phyloP scores from a whole-genome alignment of 371 early-diverging fungal species.

The Mortierella sp. region DNA sequence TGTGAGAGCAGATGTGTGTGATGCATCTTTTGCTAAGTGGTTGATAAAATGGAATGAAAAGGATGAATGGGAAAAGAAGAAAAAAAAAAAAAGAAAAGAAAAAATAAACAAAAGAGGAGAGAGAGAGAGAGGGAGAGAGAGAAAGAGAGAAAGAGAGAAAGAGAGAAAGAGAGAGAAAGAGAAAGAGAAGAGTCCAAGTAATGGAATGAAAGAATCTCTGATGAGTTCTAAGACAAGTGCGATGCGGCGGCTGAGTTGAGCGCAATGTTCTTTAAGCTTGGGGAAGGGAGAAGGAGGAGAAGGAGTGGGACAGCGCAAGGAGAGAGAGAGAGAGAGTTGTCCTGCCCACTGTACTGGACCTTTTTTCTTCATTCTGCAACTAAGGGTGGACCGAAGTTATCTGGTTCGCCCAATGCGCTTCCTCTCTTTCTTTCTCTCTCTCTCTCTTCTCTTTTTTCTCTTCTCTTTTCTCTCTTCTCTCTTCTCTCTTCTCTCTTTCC shows the following conservation, averaged over 20 bases:
- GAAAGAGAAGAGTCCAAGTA: background rate
- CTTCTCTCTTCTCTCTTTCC: background rate
- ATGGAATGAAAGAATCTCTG: background rate
- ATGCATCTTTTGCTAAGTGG: too few species aligned
- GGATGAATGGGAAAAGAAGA: constrained; percentile 4
- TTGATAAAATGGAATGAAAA: background rate
- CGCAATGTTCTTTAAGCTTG: too few species aligned
- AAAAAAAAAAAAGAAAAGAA: constrained; percentile 4
- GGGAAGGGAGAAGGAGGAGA: background rate
- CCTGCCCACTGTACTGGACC: too few species aligned
- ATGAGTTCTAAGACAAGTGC: background rate
- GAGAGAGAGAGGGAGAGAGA: background rate
- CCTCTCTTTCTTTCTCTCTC: background rate
- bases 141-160: background rate
- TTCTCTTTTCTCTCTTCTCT: background rate
- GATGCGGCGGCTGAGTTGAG: background rate
- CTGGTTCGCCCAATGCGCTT: too few species aligned
- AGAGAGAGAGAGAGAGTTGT: too few species aligned
- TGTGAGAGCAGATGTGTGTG: too few species aligned
- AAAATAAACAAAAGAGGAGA: background rate
- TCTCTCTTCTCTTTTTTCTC: background rate
- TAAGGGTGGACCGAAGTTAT: too few species aligned
- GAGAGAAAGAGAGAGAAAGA: background rate
- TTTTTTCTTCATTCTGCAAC: too few species aligned
- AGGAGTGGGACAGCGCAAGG: background rate